phyloP scores from a whole-genome alignment of 305 asterid genomes.

The Solanum aculeatissimum region DNA sequence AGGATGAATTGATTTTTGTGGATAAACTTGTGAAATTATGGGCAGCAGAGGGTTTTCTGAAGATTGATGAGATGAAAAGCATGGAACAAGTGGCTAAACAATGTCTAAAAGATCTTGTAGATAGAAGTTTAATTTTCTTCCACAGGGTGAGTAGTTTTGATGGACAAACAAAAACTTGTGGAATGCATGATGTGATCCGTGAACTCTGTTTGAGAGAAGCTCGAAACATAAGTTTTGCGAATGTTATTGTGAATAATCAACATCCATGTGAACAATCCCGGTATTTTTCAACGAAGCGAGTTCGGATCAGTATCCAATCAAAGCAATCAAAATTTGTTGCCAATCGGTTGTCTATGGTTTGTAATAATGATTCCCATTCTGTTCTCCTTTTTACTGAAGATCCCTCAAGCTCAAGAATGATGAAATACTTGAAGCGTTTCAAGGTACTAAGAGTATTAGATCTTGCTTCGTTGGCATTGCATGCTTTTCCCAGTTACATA shows the following conservation, averaged over 20 bases:
- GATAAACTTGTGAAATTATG: not conserved
- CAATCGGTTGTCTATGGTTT: not conserved
- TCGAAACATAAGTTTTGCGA: not conserved
- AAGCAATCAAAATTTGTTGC: not conserved
- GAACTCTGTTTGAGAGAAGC: not conserved
- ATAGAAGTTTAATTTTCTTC: not conserved
- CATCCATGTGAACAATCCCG: not conserved
- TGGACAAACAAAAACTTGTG: not conserved
- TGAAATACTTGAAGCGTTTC: not conserved
- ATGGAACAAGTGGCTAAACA: not conserved
- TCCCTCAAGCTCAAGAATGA: not conserved
- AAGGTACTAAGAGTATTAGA: not conserved
- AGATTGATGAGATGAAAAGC: not conserved
- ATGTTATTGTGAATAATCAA: not conserved
- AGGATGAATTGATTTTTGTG: not conserved
- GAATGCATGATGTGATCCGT: not conserved
- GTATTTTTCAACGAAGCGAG: not conserved
- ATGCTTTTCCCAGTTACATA: not conserved
- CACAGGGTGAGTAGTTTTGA: not conserved
- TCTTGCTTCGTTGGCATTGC: not conserved
- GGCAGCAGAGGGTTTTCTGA: not conserved
- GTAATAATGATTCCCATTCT: not conserved
- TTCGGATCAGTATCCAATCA: not conserved
- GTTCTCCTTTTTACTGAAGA: not conserved
- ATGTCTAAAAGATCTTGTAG: not conserved